Conservation (phyloP, 148 eudicot genomes). For the Polygonum maritimum region DNA sequence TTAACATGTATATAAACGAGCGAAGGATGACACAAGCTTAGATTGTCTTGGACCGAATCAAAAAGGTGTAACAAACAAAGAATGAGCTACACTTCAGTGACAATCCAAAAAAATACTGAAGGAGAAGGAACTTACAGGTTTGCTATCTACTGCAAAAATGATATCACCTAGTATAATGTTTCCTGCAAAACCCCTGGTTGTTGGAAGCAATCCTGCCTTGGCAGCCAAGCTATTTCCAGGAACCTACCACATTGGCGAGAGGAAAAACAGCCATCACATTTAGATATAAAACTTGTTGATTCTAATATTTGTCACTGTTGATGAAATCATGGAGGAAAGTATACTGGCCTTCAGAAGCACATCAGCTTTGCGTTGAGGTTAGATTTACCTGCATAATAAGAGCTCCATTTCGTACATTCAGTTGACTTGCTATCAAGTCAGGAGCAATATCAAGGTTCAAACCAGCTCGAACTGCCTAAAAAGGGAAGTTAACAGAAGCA, state of each 20-base stretch:
- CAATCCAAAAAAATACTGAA: not conserved
- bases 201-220: constrained; percentile 83
- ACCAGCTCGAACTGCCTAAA: constrained; percentile 76
- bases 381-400: constrained; percentile 59
- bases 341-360: not conserved
- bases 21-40: too few relatives aligned
- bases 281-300: not conserved
- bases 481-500: not conserved
- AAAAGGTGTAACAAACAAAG: not conserved
- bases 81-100: not conserved
- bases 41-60: not conserved
- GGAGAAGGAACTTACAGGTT: constrained; percentile 47
- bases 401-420: constrained; percentile 94
- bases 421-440: constrained; percentile 77
- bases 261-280: not conserved
- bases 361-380: not conserved
- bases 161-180: constrained; percentile 88
- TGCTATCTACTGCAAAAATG: constrained; percentile 65
- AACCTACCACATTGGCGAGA: constrained; percentile 41
- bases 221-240: constrained; percentile 83
- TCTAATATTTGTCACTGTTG: not conserved
- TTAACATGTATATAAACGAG: not conserved
- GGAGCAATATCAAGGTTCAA: constrained; percentile 82
- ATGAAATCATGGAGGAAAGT: not conserved
- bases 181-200: constrained; percentile 93